These are phyloP conservation scores for Fragaria vesca DNA, from an alignment of 306 rosid genomes.

Conservation along the genomic window DNA sequence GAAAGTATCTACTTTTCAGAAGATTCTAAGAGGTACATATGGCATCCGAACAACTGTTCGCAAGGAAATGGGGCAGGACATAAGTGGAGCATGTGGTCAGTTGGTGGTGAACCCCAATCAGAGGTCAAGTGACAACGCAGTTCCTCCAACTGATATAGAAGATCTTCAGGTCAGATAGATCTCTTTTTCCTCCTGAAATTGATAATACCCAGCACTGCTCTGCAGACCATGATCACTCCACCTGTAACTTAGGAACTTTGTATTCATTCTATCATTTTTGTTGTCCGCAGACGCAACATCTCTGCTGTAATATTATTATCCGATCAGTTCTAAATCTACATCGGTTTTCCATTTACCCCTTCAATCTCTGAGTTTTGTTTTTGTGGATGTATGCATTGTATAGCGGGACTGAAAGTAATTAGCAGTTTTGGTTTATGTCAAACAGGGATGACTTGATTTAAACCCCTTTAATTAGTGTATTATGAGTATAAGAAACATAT, in stretches of 20 bases:
- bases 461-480: neutral
- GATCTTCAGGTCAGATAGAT: conserved; percentile 53
- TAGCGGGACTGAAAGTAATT: neutral
- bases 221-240: neutral
- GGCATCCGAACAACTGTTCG: conserved; percentile 80
- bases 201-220: neutral
- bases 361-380: neutral
- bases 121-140: conserved; percentile 42
- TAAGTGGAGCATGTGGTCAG: conserved; percentile 99
- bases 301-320: neutral
- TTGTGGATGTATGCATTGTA: neutral
- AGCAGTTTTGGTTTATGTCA: neutral
- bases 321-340: neutral
- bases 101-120: conserved; percentile 69
- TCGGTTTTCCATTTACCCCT: neutral
- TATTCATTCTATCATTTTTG: neutral
- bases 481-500: neutral
- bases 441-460: neutral
- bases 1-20: conserved; percentile 69
- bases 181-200: neutral
- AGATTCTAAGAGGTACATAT: conserved; percentile 74
- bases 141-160: conserved; percentile 72
- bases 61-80: conserved; percentile 95
- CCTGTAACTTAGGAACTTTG: neutral
- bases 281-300: neutral